Conservation (phyloP, 441 rosid genomes). For the Lepidium campestre region DNA sequence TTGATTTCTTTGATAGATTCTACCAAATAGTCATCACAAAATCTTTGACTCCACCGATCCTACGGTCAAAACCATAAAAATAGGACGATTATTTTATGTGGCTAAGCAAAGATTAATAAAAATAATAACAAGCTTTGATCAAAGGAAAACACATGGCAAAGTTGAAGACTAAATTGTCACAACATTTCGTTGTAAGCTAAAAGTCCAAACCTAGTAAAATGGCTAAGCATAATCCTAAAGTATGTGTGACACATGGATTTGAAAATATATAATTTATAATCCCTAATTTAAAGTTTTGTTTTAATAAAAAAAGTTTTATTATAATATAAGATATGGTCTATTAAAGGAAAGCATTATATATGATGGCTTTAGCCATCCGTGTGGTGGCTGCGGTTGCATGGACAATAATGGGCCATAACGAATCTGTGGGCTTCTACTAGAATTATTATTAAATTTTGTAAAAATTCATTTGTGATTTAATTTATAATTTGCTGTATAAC, state of each 20-base stretch:
- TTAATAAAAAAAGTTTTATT: background rate
- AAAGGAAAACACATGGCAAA: conserved; percentile 10
- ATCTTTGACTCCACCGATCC: conserved; percentile 18
- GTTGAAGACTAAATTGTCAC: conserved; percentile 11
- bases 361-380: conserved; percentile 17
- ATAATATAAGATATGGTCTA: background rate
- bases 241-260: background rate
- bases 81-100: conserved; percentile 9
- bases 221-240: background rate
- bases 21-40: conserved; percentile 5
- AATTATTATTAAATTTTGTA: background rate
- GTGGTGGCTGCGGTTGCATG: conserved; percentile 23
- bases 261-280: background rate
- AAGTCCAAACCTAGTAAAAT: conserved; percentile 9
- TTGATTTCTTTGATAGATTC: background rate
- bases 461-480: background rate
- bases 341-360: background rate
- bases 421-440: conserved; percentile 23
- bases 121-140: background rate
- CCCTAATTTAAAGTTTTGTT: background rate
- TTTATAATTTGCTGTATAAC: conserved; percentile 4
- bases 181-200: conserved; percentile 4
- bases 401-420: conserved; percentile 25
- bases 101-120: conserved; percentile 8
- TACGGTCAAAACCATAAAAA: conserved; percentile 5